Evolutionary conservation across 176 grass and related monocot species (phyloP), one percentile per base, ranked within the genome.

Genomic region (Phyllostachys edulis): DNA sequence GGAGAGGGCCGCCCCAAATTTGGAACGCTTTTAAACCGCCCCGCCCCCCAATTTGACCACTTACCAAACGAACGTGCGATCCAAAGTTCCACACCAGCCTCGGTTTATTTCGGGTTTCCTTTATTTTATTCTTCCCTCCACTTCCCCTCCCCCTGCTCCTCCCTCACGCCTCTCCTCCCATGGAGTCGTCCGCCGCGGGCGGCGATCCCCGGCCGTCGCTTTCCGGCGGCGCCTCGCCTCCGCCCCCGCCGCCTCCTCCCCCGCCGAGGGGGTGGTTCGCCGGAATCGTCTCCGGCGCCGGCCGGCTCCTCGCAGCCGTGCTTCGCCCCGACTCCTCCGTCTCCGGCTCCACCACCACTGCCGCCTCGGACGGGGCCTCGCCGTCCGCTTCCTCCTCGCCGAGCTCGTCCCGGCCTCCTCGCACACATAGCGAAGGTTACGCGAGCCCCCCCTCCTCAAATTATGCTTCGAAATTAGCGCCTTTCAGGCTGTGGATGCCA

Each of bases 241-340:
- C 62, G 6, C 78, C 87, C 10, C 52, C 10, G 9, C 7, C 80
- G 1, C 88, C 87, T 3, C 47, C 65, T 0, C 73, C 61, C 0
- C 81, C 77, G 57, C 68, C 72, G 23, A 40, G 44, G 44, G 82
- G 90, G 6, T 97, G 94, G 94, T 27, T 97, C 36, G 67, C 76
- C 18, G 92, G 90, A 14, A 72, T 97, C 68, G 72, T 97, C 44
- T 89, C 77, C 60, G 86, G 94, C 57, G 90, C 92, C 23, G 92
- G 90, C 69, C 82, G 86, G 56, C 49, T 97, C 55, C 81, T 97
- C 62, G 87, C 90, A 49, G 77, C 90, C 2, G 88, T 97, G 50
- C 80, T 97, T 13, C 83, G 90, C 23, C 83, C 94, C 17, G 90
- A 92, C n/a, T 67, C 79, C 69, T 87, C 83, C 23, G 83, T 32